phyloP scores from a whole-genome alignment of 257 asterid species.

The Handroanthus guayacan region DNA sequence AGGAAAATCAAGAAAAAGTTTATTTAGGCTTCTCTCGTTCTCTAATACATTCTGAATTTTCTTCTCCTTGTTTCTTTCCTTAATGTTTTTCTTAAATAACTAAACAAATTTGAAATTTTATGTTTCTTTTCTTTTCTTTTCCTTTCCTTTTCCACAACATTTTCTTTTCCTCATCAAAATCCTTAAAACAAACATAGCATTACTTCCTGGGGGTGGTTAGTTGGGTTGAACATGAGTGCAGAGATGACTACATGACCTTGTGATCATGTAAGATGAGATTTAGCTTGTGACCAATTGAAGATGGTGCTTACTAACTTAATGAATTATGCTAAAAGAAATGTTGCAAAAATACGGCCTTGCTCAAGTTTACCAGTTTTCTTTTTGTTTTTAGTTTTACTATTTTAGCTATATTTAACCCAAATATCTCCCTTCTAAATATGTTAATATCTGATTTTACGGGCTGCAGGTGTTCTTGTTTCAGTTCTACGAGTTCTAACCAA shows the following conservation, averaged over 20 bases:
- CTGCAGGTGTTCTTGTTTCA: constrained; percentile 90
- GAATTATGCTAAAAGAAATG: constrained; percentile 15
- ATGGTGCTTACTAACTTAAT: constrained; percentile 8
- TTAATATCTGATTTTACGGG: constrained; percentile 23
- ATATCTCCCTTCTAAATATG: constrained; percentile 10
- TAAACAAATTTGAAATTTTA: no score
- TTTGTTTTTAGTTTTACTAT: background rate
- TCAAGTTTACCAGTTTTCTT: background rate
- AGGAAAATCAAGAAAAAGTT: no score
- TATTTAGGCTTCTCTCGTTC: no score
- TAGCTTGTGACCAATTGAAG: constrained; percentile 1
- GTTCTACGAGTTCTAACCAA: constrained; percentile 76
- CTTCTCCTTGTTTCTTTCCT: no score
- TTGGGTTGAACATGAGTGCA: background rate
- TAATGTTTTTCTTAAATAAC: no score
- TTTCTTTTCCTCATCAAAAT: no score
- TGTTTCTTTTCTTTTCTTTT: no score
- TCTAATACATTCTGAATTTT: no score
- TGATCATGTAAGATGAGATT: constrained; percentile 19
- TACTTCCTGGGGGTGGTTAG: constrained; percentile 5
- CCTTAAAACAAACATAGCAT: background rate
- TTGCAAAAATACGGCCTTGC: background rate
- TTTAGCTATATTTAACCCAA: background rate
- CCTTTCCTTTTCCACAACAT: no score
- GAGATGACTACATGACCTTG: constrained; percentile 13